Percentiles rank a stretch among this genome's conserved stretches.
Evolutionary conservation across 352 stramenopile genomes (phyloP).

Genomic region (Thraustotheca clavata): DNA sequence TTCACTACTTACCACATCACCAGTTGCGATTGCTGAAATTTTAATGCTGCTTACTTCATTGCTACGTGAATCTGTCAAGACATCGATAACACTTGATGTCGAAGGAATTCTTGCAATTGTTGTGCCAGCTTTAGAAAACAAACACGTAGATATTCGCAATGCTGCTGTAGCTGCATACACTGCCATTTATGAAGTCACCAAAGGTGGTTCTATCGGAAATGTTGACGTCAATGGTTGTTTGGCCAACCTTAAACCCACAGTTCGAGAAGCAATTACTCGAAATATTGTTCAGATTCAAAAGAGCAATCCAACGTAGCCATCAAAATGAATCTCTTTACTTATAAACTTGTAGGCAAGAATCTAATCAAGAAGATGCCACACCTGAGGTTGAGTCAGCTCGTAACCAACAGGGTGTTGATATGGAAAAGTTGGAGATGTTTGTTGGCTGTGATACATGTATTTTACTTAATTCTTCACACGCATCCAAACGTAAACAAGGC

Average conservation of each 20-base stretch:
- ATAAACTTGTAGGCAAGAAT: not conserved
- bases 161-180: constrained; percentile 55
- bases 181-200: constrained; percentile 62
- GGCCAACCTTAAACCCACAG: constrained; percentile 49
- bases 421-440: constrained; percentile 45
- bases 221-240: constrained; percentile 62
- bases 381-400: constrained; percentile 46
- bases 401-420: constrained; percentile 48
- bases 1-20: constrained; percentile 25
- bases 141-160: constrained; percentile 73
- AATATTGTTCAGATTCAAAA: constrained; percentile 65
- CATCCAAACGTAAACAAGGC: constrained; percentile 36
- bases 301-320: too few relatives aligned
- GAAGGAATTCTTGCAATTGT: constrained; percentile 39
- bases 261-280: constrained; percentile 59
- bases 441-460: constrained; percentile 46
- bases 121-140: constrained; percentile 57
- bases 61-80: constrained; percentile 36
- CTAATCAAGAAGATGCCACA: not conserved
- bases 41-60: constrained; percentile 61
- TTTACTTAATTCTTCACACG: constrained; percentile 36
- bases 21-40: constrained; percentile 39
- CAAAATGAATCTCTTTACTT: too few relatives aligned
- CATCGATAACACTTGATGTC: constrained; percentile 15
- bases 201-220: constrained; percentile 28